A percentile compares a stretch with the other conserved stretches of the same genome.
phyloP scores from a whole-genome alignment of 345 rosid species.

The Alliaria petiolata region DNA sequence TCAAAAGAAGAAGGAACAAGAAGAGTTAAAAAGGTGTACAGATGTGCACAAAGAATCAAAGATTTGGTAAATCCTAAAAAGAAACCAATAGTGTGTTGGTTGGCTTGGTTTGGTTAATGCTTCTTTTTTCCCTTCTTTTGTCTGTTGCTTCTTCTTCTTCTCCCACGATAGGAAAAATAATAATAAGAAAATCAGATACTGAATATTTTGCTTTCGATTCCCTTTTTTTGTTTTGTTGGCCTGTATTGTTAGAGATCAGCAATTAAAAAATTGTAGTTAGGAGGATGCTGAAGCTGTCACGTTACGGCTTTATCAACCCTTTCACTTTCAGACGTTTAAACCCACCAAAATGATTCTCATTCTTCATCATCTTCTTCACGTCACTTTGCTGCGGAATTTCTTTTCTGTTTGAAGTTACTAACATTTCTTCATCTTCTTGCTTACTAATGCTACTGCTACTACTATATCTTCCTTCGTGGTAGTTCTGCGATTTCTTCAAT shows the following conservation, averaged over 20 bases:
- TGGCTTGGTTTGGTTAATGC: conserved; percentile 16
- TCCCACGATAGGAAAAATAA: conserved; percentile 12
- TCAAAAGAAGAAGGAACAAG: conserved; percentile 9
- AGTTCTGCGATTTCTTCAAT: conserved; percentile 15
- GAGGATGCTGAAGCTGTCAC: conserved; percentile 30
- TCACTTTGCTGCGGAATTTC: conserved; percentile 11
- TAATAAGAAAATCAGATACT: conserved; percentile 3
- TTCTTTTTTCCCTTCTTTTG: conserved; percentile 8
- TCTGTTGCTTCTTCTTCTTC: conserved; percentile 21
- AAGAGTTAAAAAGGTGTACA: background rate
- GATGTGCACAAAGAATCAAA: conserved; percentile 33
- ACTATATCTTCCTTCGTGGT: conserved; percentile 24
- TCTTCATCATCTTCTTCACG: conserved; percentile 22
- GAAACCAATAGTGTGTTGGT: conserved; percentile 24
- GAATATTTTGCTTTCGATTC: conserved; percentile 10
- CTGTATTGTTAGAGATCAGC: conserved; percentile 33
- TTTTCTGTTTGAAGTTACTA: conserved; percentile 9
- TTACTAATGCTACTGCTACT: conserved; percentile 22
- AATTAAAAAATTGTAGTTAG: conserved; percentile 23
- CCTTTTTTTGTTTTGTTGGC: background rate
- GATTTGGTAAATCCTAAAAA: conserved; percentile 34
- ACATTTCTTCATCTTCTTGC: conserved; percentile 21
- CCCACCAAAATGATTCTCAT: conserved; percentile 25
- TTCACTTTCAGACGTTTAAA: conserved; percentile 35
- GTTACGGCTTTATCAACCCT: conserved; percentile 32